A percentile compares a stretch with the other conserved stretches of the same genome.
These are phyloP conservation scores for Andalucia godoyi DNA, from an alignment of 78 protist species.

Conservation along the genomic window DNA sequence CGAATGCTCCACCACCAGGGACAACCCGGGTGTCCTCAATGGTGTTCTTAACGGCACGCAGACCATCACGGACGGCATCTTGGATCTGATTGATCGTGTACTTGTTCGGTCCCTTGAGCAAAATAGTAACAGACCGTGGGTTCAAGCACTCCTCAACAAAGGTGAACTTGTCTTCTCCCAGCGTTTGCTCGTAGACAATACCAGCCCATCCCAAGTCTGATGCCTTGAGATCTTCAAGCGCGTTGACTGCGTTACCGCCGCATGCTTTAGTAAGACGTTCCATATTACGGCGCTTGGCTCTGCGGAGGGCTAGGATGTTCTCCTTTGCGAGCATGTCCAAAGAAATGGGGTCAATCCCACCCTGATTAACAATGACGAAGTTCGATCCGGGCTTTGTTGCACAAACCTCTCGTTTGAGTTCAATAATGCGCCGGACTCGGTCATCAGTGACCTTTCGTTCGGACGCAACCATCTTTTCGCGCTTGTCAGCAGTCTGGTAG, in stretches of 20 bases:
- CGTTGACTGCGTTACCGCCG: slow-evolving; percentile 95
- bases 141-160: slow-evolving; percentile 91
- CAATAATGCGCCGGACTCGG: slow-evolving; percentile 70
- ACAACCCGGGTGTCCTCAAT: slow-evolving; percentile 76
- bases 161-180: slow-evolving; percentile 98
- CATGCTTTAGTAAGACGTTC: slow-evolving; percentile 91
- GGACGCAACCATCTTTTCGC: slow-evolving; percentile 80
- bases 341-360: slow-evolving; percentile 98
- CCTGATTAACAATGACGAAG: slow-evolving; percentile 95
- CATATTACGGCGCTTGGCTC: slow-evolving; percentile 98
- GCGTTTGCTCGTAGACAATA: slow-evolving; percentile 55
- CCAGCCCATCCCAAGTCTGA: slow-evolving; percentile 89
- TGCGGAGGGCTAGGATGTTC: slow-evolving; percentile 89
- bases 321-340: slow-evolving; percentile 91
- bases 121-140: slow-evolving; percentile 91
- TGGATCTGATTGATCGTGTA: slow-evolving; percentile 93
- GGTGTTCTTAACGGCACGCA: slow-evolving; percentile 95
- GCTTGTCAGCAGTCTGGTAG: slow-evolving; percentile 73
- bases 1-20: slow-evolving; percentile 98
- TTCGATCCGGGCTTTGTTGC: slow-evolving; percentile 28
- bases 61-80: slow-evolving; percentile 99
- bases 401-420: slow-evolving; percentile 78
- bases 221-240: slow-evolving; percentile 75
- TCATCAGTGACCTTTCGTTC: slow-evolving; percentile 92
- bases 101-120: slow-evolving; percentile 90